A percentile compares a stretch with the other conserved stretches of the same genome.
Conservation (phyloP, 257 asterid species). For the Gentiana straminea region DNA sequence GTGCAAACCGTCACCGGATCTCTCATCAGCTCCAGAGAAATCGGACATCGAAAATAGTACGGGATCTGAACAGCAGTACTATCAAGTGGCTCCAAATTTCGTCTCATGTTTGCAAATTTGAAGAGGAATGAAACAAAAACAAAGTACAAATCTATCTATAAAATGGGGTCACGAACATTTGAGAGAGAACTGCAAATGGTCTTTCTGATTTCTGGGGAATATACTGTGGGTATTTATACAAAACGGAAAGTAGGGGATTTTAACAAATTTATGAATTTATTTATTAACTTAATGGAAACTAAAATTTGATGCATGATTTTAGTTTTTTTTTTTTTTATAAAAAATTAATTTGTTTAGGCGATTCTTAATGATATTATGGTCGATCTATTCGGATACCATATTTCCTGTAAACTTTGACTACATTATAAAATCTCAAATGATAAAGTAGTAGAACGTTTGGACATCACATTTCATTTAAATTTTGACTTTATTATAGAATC, state of each 20-base stretch:
- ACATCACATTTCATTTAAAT: no score
- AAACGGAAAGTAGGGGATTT: conserved; percentile 26
- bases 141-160: neutral
- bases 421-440: no score
- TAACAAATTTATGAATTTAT: no score
- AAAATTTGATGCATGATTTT: no score
- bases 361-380: no score
- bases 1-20: conserved; percentile 96
- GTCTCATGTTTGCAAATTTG: conserved; percentile 35
- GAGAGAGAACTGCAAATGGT: conserved; percentile 33
- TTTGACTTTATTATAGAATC: no score
- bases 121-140: neutral
- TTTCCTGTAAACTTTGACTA: no score
- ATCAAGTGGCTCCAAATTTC: conserved; percentile 64
- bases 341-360: neutral
- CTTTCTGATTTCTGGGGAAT: conserved; percentile 24
- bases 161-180: neutral
- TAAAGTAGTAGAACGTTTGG: no score
- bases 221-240: conserved; percentile 24
- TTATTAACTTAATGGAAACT: no score
- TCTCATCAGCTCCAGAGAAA: conserved; percentile 79
- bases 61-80: conserved; percentile 62
- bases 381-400: no score
- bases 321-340: no score
- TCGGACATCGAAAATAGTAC: conserved; percentile 88